Percentiles rank a stretch among this genome's conserved stretches.
Evolutionary conservation across 2,329 filamentous ascomycete genomes (phyloP).

Genomic region (Orbilia oligospora): DNA sequence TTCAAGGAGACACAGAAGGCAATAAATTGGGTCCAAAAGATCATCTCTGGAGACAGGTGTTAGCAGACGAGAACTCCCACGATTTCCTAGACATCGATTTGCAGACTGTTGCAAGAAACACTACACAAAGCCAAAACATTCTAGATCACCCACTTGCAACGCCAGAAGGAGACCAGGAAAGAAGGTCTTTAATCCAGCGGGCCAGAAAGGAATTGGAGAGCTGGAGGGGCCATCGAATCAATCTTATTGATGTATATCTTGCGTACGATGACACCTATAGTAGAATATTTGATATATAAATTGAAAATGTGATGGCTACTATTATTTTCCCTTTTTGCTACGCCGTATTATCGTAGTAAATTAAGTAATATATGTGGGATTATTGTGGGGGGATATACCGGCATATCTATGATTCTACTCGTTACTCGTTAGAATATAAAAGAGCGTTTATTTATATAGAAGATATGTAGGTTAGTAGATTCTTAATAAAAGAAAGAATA

Average conservation of each 20-base stretch:
- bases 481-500: no score
- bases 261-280: constrained; percentile 38
- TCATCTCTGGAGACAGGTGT: constrained; percentile 10
- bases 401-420: no score
- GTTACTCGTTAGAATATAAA: no score
- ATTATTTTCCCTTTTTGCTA: no score
- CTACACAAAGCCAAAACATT: neutral
- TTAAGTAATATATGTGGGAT: neutral
- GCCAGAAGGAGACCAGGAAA: neutral
- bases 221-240: constrained; percentile 40
- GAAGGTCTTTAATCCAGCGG: constrained; percentile 10
- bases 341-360: no score
- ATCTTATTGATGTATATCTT: constrained; percentile 38
- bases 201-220: constrained; percentile 36
- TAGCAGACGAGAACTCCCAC: neutral
- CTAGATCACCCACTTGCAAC: neutral
- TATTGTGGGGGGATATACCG: no score
- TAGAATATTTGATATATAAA: constrained; percentile 46
- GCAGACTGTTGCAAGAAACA: neutral
- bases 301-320: neutral
- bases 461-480: no score
- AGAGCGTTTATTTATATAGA: no score
- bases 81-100: constrained; percentile 10
- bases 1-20: neutral
- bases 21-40: neutral